Conservation (phyloP, 352 stramenopile species). For the Pythium volutum region DNA sequence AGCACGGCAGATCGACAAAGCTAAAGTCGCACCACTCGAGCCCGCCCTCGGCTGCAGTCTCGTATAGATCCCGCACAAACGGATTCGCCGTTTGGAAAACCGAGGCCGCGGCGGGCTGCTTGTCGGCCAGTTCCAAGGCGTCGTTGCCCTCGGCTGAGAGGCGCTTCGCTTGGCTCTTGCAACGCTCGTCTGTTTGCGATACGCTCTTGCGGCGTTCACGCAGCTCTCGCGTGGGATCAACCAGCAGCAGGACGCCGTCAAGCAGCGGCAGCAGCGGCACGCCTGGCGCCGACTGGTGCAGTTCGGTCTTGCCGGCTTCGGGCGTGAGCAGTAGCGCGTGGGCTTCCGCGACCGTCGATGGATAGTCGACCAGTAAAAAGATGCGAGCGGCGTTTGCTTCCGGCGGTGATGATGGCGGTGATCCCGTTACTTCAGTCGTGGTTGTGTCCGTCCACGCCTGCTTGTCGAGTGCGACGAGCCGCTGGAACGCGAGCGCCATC, state of each 20-base stretch:
- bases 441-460: conserved; percentile 24
- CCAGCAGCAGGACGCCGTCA: conserved; percentile 52
- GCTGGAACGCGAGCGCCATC: conserved; percentile 53
- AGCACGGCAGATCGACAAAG: conserved; percentile 49
- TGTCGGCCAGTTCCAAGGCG: conserved; percentile 6
- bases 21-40: conserved; percentile 78
- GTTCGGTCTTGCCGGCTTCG: conserved; percentile 23
- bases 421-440: not conserved
- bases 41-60: conserved; percentile 37
- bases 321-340: conserved; percentile 39
- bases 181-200: conserved; percentile 21
- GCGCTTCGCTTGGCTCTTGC: conserved; percentile 14
- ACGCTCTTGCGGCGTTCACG: conserved; percentile 31
- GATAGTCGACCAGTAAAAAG: conserved; percentile 65
- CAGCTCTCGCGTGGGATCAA: conserved; percentile 29
- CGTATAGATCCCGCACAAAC: conserved; percentile 38
- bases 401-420: not conserved
- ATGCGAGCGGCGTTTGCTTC: conserved; percentile 25
- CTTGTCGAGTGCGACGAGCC: conserved; percentile 43
- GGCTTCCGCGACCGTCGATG: conserved; percentile 43
- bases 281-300: conserved; percentile 10
- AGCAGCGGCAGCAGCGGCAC: conserved; percentile 52
- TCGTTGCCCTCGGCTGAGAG: conserved; percentile 6
- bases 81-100: conserved; percentile 44
- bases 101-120: conserved; percentile 9